These are phyloP conservation scores for Plantago rigida DNA, from an alignment of 305 asterid genomes.

Conservation along the genomic window DNA sequence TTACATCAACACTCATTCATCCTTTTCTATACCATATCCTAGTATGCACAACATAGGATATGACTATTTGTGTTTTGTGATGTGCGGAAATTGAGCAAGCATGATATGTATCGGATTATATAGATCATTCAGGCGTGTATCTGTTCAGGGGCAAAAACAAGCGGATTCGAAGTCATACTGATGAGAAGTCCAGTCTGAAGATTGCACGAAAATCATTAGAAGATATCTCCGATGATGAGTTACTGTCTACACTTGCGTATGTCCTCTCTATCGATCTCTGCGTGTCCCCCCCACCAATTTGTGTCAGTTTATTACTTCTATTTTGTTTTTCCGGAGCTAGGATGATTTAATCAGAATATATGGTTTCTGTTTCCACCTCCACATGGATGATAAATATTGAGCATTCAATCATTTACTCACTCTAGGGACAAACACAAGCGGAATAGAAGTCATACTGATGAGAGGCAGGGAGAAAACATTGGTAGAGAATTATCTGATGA, in stretches of 20 bases:
- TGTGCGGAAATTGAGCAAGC: slow-evolving; percentile 10
- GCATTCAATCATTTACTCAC: slow-evolving; percentile 21
- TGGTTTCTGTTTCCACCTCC: too few species aligned
- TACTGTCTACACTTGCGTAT: slow-evolving; percentile 47
- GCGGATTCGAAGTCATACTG: slow-evolving; percentile 30
- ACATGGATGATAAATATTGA: slow-evolving; percentile 3
- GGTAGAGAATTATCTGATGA: slow-evolving; percentile 37
- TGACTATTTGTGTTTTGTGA: not conserved
- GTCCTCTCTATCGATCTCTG: slow-evolving; percentile 28
- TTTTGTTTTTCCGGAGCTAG: too few species aligned
- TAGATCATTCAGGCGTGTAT: slow-evolving; percentile 21
- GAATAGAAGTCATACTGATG: slow-evolving; percentile 31
- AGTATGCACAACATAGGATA: slow-evolving; percentile 9
- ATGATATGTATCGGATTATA: slow-evolving; percentile 16
- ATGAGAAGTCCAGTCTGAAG: slow-evolving; percentile 33
- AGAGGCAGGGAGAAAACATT: slow-evolving; percentile 29
- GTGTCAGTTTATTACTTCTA: too few species aligned
- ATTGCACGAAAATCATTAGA: slow-evolving; percentile 29
- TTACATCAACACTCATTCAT: not conserved
- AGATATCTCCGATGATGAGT: slow-evolving; percentile 48
- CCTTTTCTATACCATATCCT: slow-evolving; percentile 1
- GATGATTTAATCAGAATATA: too few species aligned
- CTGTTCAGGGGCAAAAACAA: slow-evolving; percentile 40
- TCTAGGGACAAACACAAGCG: slow-evolving; percentile 41
- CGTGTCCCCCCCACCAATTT: not conserved